Base-by-base conservation (phyloP, 1,284 basidiomycete species). In the Volvariella volvacea region DNA sequence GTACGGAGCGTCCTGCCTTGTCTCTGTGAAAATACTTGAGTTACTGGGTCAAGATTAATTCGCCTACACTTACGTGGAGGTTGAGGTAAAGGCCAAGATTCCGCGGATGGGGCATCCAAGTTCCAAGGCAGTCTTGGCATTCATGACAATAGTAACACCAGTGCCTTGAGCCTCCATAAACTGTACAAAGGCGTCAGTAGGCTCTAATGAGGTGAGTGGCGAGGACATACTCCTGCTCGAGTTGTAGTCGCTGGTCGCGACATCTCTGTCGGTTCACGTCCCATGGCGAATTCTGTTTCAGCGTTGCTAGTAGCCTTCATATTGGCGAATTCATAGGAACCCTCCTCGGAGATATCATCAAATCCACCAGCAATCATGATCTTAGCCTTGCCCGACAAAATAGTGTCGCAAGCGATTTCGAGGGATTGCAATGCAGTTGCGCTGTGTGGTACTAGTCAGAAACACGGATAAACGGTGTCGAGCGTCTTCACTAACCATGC, bases 281-380 rank as follows among this genome's bases (percentile, higher is more conserved):
- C 96, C 81, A 96, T 96, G 7, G 94, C 94, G 58, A 97, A 88
- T 67, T 99, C 96, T 31, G 91, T 90, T 64, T 94, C 90, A 3
- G 93, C 87, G 60, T 95, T 97, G 66, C 89, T 93, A 4, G 96
- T 99, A 4, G 96, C 96, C 69, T 97, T 96, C 96, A 99, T 99
- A 75, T 98, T 98, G 46, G 93, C 95, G 66, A 94, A 94, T 67
- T 97, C 93, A 66, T 82, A 95, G 15, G 93, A 95, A 17, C 93
- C 94, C 65, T 97, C 94, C 67, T 99, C 96, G 55, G 88, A 89
- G 61, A 98, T 81, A 65, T 99, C 96, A 60, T 99, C 96, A 69
- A 93, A 97, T 48, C 95, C 96, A 67, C 96, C 96, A 36, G 95
- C 89, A 51, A 99, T 85, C 96, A 99, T 99, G 61, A 99, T 83